phyloP scores from a whole-genome alignment of 345 rosid genomes.

The Gossypium turneri region DNA sequence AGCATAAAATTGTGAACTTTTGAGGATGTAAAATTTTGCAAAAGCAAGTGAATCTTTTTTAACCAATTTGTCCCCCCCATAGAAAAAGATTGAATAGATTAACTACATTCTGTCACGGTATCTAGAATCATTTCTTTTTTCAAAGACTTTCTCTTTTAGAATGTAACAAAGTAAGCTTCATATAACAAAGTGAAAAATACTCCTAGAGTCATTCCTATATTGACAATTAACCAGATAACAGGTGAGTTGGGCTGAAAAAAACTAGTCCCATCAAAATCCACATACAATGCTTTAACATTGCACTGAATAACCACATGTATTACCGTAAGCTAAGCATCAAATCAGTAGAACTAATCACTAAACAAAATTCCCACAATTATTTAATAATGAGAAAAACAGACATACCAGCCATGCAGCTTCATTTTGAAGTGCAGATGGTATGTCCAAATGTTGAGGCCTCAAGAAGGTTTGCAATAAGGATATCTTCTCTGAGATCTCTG shows the following conservation, averaged over 20 bases:
- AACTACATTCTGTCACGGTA: background rate
- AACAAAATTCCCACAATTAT: background rate
- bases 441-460: constrained; percentile 60
- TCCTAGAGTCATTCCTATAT: background rate
- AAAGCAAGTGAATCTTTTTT: background rate
- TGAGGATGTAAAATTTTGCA: background rate
- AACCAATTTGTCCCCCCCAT: background rate
- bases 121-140: background rate
- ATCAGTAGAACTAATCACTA: background rate
- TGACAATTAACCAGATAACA: background rate
- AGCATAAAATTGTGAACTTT: background rate
- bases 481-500: constrained; percentile 44
- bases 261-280: background rate
- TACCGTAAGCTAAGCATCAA: background rate
- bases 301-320: background rate
- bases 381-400: constrained; percentile 7
- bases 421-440: constrained; percentile 42
- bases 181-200: background rate
- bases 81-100: background rate
- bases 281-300: background rate
- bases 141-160: background rate
- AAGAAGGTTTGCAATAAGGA: constrained; percentile 46
- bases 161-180: background rate
- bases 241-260: background rate
- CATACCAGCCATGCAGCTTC: constrained; percentile 65